Conservation (phyloP, 2,329 filamentous ascomycete genomes). For the Colletotrichum tabaci region DNA sequence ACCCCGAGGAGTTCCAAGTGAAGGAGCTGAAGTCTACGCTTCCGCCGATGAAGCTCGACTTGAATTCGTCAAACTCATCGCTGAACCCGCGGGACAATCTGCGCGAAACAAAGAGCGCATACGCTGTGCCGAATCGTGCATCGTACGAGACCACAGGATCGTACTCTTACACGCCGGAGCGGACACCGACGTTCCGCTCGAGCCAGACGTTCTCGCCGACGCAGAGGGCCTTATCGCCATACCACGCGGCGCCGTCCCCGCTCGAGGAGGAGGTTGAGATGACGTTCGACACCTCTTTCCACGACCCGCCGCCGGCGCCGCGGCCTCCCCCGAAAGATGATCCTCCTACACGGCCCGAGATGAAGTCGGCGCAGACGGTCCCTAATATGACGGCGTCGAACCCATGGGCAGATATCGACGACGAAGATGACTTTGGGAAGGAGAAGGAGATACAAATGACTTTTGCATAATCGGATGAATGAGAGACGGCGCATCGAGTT, state of each 20-base stretch:
- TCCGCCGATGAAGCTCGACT: conserved; percentile 87
- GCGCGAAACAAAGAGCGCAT: conserved; percentile 64
- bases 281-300: conserved; percentile 79
- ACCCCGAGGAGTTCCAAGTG: conserved; percentile 69
- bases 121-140: conserved; percentile 50
- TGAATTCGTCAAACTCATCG: conserved; percentile 55
- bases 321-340: conserved; percentile 50
- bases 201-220: conserved; percentile 38
- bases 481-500: not conserved
- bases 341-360: conserved; percentile 55
- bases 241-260: conserved; percentile 48
- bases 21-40: conserved; percentile 90
- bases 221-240: conserved; percentile 44
- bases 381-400: conserved; percentile 68
- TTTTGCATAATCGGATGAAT: conserved; percentile 71
- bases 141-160: conserved; percentile 45
- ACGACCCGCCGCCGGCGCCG: conserved; percentile 53
- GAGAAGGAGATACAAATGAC: conserved; percentile 86
- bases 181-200: conserved; percentile 44
- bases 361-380: conserved; percentile 63
- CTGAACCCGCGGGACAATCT: conserved; percentile 52
- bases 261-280: conserved; percentile 72
- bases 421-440: conserved; percentile 78
- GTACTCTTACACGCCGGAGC: conserved; percentile 44
- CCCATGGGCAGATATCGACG: conserved; percentile 78